Evolutionary conservation across 2,329 filamentous ascomycete genomes (phyloP).

Genomic region (Venturia oleaginea): DNA sequence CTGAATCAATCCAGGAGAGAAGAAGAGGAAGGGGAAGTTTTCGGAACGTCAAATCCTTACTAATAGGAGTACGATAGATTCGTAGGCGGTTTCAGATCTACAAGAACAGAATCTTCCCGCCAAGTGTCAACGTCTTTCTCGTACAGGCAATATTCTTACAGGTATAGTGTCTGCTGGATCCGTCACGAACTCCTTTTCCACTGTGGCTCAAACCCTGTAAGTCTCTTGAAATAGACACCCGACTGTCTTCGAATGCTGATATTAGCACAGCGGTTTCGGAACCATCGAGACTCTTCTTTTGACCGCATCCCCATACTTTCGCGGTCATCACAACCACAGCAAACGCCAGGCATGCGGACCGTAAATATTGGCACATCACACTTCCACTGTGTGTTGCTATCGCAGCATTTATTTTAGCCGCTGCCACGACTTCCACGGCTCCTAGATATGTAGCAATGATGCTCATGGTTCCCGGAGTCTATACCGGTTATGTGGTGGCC

Average conservation of each 20-base stretch:
- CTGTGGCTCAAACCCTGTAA: constrained; percentile 25
- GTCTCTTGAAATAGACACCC: background rate
- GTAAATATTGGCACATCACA: constrained; percentile 59
- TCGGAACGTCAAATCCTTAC: no score
- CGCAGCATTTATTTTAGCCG: constrained; percentile 58
- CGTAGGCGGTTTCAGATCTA: no score
- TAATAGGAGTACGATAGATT: no score
- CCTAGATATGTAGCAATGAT: constrained; percentile 64
- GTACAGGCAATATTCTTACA: no score
- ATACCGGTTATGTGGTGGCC: constrained; percentile 52
- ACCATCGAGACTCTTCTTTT: constrained; percentile 42
- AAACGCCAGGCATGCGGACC: constrained; percentile 64
- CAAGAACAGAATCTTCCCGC: no score
- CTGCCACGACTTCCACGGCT: constrained; percentile 49
- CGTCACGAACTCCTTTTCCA: constrained; percentile 37
- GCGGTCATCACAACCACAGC: constrained; percentile 51
- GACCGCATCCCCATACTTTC: constrained; percentile 45
- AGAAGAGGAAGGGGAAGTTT: no score
- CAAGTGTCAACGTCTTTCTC: no score
- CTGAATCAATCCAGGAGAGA: no score
- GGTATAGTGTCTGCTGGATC: constrained; percentile 28
- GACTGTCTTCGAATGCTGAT: constrained; percentile 25
- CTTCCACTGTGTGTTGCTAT: constrained; percentile 54
- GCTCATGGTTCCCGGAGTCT: constrained; percentile 57
- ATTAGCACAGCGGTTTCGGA: constrained; percentile 23